These are phyloP conservation scores for Fusarium buharicum DNA, from an alignment of 2,329 filamentous ascomycete genomes.

Conservation along the genomic window DNA sequence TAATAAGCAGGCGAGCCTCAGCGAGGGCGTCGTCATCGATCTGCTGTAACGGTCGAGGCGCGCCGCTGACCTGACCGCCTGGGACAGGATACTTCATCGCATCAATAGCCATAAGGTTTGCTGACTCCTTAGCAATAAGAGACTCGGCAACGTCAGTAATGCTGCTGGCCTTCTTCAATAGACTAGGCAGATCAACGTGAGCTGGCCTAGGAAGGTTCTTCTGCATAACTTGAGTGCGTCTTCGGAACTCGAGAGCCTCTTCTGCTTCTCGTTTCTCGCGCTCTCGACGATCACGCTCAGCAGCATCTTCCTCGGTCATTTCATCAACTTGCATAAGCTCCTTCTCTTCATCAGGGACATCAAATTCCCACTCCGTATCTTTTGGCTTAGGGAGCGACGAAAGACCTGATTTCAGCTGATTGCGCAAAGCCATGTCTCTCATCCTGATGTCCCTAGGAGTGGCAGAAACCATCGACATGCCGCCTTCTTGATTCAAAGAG, in stretches of 20 bases:
- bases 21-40: conserved; percentile 79
- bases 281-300: conserved; percentile 83
- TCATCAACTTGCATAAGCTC: conserved; percentile 62
- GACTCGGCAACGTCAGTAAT: conserved; percentile 72
- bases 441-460: conserved; percentile 81
- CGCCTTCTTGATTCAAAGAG: conserved; percentile 78
- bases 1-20: conserved; percentile 79
- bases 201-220: conserved; percentile 81
- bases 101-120: conserved; percentile 83
- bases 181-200: conserved; percentile 73
- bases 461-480: conserved; percentile 73
- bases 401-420: conserved; percentile 77
- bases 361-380: conserved; percentile 92
- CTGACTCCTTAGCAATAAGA: conserved; percentile 80
- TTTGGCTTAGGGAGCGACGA: conserved; percentile 90
- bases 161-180: conserved; percentile 71
- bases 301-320: conserved; percentile 67
- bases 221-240: conserved; percentile 93
- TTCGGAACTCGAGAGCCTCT: conserved; percentile 80
- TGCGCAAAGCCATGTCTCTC: conserved; percentile 74
- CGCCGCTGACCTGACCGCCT: conserved; percentile 71
- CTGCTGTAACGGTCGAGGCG: conserved; percentile 66
- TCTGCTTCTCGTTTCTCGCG: conserved; percentile 75
- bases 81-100: conserved; percentile 78
- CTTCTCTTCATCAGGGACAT: conserved; percentile 83